Percentiles rank a stretch among this genome's conserved stretches.
Evolutionary conservation across 106 monocot genomes (phyloP).

Genomic region (Chionographis japonica): DNA sequence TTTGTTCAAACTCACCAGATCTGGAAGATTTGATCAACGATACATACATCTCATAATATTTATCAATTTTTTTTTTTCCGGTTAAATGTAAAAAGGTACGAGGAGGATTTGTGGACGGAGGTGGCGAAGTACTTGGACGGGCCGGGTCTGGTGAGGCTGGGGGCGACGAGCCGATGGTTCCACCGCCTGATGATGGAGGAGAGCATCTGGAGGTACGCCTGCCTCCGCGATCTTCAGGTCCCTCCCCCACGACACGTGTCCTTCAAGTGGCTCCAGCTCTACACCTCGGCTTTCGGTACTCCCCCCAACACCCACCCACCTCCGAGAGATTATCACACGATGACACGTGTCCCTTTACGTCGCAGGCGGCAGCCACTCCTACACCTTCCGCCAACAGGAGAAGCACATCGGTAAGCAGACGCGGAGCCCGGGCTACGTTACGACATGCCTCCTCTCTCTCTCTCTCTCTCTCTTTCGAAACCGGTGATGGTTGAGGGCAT

Average conservation of each 20-base stretch:
- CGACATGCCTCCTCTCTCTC: too few species aligned
- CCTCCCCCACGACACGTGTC: conserved; percentile 22
- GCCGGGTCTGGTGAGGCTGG: conserved; percentile 44
- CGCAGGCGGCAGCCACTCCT: conserved; percentile 60
- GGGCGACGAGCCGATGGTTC: conserved; percentile 69
- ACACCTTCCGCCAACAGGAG: conserved; percentile 60
- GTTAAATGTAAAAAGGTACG: conserved; percentile 37
- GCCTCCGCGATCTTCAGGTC: conserved; percentile 69
- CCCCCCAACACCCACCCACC: background rate
- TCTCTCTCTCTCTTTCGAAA: too few species aligned
- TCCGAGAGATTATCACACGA: too few species aligned
- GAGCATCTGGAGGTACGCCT: conserved; percentile 78
- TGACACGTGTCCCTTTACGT: background rate
- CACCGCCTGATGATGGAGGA: conserved; percentile 61
- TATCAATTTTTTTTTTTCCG: background rate
- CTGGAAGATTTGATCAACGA: too few species aligned
- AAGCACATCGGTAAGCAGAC: conserved; percentile 53
- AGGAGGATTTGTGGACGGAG: conserved; percentile 88
- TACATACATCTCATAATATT: too few species aligned
- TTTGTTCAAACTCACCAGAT: too few species aligned
- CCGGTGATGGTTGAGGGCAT: too few species aligned
- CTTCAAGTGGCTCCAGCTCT: conserved; percentile 62
- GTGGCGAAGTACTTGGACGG: conserved; percentile 71
- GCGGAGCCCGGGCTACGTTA: too few species aligned
- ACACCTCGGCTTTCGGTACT: conserved; percentile 57